A percentile compares a stretch with the other conserved stretches of the same genome.
phyloP scores from a whole-genome alignment of 176 grass and related monocot genomes.

The Avena atlantica region DNA sequence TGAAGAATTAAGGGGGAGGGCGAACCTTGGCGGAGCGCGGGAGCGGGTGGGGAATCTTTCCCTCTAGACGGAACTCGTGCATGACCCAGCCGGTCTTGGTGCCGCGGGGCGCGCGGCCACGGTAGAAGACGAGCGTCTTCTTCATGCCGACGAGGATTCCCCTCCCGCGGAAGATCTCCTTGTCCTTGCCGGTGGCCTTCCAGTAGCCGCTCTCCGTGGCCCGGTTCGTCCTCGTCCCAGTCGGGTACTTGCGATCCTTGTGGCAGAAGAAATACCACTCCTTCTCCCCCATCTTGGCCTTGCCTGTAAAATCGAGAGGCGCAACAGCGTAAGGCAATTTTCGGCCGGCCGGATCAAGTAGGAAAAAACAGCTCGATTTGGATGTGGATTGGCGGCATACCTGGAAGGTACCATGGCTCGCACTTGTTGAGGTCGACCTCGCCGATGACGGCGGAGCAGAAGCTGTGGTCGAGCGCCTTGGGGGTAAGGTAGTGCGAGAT shows the following conservation, averaged over 20 bases:
- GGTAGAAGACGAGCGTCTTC: conserved; percentile 99
- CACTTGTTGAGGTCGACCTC: conserved; percentile 98
- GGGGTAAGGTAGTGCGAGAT: conserved; percentile 82
- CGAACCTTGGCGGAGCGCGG: conserved; percentile 72
- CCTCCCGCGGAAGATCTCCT: conserved; percentile 77
- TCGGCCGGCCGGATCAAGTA: background rate
- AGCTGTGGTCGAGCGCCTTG: conserved; percentile 58
- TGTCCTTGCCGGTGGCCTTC: conserved; percentile 99
- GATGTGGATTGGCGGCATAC: conserved; percentile 29
- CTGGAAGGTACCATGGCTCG: conserved; percentile 94
- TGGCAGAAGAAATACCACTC: conserved; percentile 96
- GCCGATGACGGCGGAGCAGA: conserved; percentile 72
- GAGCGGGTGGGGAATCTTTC: conserved; percentile 56
- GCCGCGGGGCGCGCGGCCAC: conserved; percentile 80
- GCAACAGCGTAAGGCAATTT: background rate
- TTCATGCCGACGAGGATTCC: conserved; percentile 91
- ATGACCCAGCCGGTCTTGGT: conserved; percentile 93
- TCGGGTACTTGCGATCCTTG: conserved; percentile 97
- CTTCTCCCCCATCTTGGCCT: conserved; percentile 93
- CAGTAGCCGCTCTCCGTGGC: conserved; percentile 93
- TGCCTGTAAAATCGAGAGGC: conserved; percentile 40
- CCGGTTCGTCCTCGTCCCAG: conserved; percentile 84
- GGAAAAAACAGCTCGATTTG: background rate
- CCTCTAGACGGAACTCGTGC: conserved; percentile 92
- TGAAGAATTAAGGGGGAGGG: background rate